Conservation (phyloP, 176 grass and related monocot species). For the Eleusine coracana region DNA sequence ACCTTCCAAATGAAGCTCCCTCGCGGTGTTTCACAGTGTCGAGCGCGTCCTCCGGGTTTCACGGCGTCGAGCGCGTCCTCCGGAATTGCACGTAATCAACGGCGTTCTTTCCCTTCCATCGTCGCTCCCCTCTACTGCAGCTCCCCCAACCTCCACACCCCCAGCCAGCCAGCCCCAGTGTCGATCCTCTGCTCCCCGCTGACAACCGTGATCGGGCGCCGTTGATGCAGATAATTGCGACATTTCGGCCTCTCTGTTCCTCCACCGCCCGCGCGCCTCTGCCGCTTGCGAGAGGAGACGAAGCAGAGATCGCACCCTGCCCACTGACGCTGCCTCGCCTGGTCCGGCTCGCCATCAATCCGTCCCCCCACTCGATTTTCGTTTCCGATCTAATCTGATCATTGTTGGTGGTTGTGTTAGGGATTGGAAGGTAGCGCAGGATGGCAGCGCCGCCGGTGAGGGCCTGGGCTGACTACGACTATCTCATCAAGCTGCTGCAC, state of each 20-base stretch:
- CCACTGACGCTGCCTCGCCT: not conserved
- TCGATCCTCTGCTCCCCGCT: too few relatives aligned
- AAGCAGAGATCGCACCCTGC: conserved; percentile 1
- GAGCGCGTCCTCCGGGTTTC: too few relatives aligned
- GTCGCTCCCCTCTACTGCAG: too few relatives aligned
- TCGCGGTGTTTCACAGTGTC: too few relatives aligned
- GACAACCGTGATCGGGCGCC: too few relatives aligned
- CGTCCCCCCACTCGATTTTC: not conserved
- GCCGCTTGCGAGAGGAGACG: conserved; percentile 27
- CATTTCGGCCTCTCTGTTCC: not conserved
- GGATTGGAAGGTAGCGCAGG: conserved; percentile 31
- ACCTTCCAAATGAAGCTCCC: too few relatives aligned
- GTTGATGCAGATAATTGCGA: not conserved
- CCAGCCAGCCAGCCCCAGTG: too few relatives aligned
- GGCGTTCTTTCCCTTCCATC: too few relatives aligned
- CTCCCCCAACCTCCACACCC: too few relatives aligned
- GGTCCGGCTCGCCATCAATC: conserved; percentile 21
- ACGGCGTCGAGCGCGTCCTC: too few relatives aligned
- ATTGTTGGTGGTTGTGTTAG: conserved; percentile 16
- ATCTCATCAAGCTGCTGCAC: conserved; percentile 62
- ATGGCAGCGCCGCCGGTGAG: conserved; percentile 61
- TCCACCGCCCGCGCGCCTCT: conserved; percentile 1
- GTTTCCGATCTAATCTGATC: conserved; percentile 32
- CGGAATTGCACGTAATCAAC: too few relatives aligned
- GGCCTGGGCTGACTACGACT: conserved; percentile 62